Conservation (phyloP, 257 asterid species). For the Lycium barbarum region DNA sequence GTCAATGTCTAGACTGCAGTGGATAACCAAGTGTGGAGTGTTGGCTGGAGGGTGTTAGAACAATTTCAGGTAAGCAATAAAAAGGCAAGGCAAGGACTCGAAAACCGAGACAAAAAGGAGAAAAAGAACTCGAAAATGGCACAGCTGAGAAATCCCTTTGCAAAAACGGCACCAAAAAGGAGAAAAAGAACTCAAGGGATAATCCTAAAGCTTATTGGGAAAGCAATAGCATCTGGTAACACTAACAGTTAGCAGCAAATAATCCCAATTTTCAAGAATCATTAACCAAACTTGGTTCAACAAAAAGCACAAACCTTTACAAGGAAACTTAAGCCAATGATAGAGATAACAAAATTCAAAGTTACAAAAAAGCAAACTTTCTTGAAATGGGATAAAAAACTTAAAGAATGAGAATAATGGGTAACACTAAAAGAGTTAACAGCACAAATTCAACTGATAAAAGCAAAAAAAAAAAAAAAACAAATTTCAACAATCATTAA, state of each 20-base stretch:
- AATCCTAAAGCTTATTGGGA: background rate
- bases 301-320: background rate
- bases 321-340: background rate
- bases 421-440: background rate
- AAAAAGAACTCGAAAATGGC: background rate
- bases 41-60: background rate
- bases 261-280: background rate
- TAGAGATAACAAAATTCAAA: background rate
- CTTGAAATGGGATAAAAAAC: background rate
- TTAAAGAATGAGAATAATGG: background rate
- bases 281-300: background rate
- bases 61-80: background rate
- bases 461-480: background rate
- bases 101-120: background rate
- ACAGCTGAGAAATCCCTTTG: background rate
- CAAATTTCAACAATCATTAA: background rate
- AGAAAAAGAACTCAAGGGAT: background rate
- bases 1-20: slow-evolving; percentile 27
- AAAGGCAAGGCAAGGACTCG: background rate
- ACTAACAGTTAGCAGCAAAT: background rate
- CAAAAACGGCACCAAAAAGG: background rate
- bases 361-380: background rate
- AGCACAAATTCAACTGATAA: background rate
- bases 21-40: background rate
- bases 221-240: background rate